A percentile compares a stretch with the other conserved stretches of the same genome.
phyloP scores from a whole-genome alignment of 2,329 filamentous ascomycete genomes.

The Neonectria punicea region DNA sequence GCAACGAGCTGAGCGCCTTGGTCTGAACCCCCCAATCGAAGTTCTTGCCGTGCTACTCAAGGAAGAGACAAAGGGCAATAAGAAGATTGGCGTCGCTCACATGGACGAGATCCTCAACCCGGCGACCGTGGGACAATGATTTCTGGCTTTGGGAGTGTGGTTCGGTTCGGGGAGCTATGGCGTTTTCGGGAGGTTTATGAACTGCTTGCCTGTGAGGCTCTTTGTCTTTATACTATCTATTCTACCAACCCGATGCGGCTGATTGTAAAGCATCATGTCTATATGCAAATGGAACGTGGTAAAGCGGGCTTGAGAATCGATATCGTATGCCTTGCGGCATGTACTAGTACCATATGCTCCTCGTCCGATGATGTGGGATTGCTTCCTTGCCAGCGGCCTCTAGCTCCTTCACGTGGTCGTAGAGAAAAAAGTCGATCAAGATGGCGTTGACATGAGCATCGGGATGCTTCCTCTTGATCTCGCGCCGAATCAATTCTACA shows the following conservation, averaged over 20 bases:
- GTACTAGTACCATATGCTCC: constrained; percentile 90
- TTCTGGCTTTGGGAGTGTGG: constrained; percentile 7
- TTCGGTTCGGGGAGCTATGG: constrained; percentile 34
- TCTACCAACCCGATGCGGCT: constrained; percentile 28
- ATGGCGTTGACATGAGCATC: constrained; percentile 83
- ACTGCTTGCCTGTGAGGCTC: constrained; percentile 30
- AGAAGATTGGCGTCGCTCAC: constrained; percentile 72
- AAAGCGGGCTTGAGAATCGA: constrained; percentile 17
- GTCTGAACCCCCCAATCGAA: constrained; percentile 88
- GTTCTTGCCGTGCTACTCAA: constrained; percentile 86
- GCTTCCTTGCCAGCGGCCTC: constrained; percentile 71
- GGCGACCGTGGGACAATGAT: constrained; percentile 53
- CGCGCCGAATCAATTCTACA: constrained; percentile 85
- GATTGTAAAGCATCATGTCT: constrained; percentile 28
- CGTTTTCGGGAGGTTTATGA: constrained; percentile 31
- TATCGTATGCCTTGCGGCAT: constrained; percentile 24
- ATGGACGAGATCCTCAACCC: constrained; percentile 75
- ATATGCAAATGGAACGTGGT: constrained; percentile 25
- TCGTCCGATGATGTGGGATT: constrained; percentile 83
- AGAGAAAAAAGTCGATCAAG: constrained; percentile 96
- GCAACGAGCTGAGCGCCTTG: constrained; percentile 85
- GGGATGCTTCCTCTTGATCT: constrained; percentile 80
- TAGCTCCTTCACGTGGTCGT: constrained; percentile 90
- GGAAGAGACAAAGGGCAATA: constrained; percentile 68
- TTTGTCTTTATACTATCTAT: constrained; percentile 30